Evolutionary conservation across 2,329 filamentous ascomycete genomes (phyloP).

Genomic region (Paecilomyces fulvus): DNA sequence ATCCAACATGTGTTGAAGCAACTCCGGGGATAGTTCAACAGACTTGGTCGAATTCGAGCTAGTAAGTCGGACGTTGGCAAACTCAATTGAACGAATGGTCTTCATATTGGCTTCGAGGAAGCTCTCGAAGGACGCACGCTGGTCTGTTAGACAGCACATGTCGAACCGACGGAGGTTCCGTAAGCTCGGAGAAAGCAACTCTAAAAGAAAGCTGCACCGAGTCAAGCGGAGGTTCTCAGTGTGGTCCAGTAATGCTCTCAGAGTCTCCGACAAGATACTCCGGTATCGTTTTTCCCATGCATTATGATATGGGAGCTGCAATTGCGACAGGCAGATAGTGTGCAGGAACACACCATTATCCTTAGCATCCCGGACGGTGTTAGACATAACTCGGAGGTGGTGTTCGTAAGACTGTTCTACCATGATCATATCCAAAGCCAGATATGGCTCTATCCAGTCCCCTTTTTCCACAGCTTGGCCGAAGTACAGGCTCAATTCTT

Average conservation of each 20-base stretch:
- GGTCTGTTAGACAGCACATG: background rate
- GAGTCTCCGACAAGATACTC: background rate
- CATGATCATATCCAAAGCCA: slow-evolving; percentile 2
- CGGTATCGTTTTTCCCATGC: background rate
- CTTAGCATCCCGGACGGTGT: background rate
- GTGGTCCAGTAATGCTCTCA: background rate
- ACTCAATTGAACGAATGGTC: no score
- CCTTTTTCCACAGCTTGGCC: background rate
- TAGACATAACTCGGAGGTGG: background rate
- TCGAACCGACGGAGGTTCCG: background rate
- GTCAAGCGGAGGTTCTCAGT: background rate
- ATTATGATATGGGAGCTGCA: background rate
- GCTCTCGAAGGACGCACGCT: background rate
- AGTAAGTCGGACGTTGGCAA: no score
- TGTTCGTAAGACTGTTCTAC: background rate
- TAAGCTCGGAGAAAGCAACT: background rate
- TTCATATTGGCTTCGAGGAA: no score
- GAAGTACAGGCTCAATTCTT: background rate
- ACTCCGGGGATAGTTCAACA: no score
- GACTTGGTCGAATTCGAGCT: no score
- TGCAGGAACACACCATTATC: background rate
- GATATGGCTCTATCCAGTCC: background rate
- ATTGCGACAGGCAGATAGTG: background rate
- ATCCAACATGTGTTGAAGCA: no score
- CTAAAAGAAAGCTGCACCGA: background rate